These are phyloP conservation scores for Zopfochytrium polystomum DNA, from an alignment of 371 early-diverging fungal genomes.

Conservation along the genomic window DNA sequence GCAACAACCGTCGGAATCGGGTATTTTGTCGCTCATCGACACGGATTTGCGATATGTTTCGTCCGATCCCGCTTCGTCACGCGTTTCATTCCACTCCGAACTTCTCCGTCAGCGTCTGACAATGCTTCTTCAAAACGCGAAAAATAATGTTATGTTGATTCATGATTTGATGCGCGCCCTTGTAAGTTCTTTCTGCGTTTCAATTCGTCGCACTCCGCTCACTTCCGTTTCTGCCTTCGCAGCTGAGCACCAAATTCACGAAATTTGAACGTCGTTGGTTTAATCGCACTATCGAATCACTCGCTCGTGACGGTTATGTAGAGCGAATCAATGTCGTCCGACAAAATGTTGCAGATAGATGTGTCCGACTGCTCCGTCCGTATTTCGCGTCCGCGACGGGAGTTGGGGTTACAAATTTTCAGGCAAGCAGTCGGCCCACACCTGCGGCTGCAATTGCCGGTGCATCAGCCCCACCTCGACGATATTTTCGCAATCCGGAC, in stretches of 20 bases:
- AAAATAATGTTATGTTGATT: conserved; percentile 27
- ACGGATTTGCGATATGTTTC: too few species aligned
- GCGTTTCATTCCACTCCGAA: conserved; percentile 19
- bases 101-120: conserved; percentile 26
- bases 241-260: conserved; percentile 16
- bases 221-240: not conserved
- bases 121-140: conserved; percentile 19
- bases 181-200: conserved; percentile 19
- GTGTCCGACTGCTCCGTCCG: conserved; percentile 31
- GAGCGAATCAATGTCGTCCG: conserved; percentile 23
- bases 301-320: conserved; percentile 30
- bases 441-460: too few species aligned
- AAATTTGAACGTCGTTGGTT: conserved; percentile 30
- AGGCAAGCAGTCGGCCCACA: too few species aligned
- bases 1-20: too few species aligned
- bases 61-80: too few species aligned
- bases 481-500: not conserved
- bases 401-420: too few species aligned
- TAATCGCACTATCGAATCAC: conserved; percentile 24
- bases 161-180: conserved; percentile 35
- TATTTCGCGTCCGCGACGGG: too few species aligned
- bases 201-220: not conserved
- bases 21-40: too few species aligned
- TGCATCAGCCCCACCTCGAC: too few species aligned
- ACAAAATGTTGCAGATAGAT: conserved; percentile 15